Conservation (phyloP, 805 yeast genomes). For the Ogataea polymorpha region DNA sequence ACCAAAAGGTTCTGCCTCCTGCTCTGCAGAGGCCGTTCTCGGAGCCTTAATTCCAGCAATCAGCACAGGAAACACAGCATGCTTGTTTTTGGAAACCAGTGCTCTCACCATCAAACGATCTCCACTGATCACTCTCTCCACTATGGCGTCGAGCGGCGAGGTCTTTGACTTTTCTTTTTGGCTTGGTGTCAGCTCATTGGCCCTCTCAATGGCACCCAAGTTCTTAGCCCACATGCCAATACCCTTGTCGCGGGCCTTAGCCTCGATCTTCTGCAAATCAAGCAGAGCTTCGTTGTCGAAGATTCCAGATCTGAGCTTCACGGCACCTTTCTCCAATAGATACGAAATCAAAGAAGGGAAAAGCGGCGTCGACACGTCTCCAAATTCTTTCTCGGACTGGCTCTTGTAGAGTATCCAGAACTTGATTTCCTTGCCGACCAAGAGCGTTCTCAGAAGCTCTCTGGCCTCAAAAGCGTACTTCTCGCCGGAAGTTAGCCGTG, state of each 20-base stretch:
- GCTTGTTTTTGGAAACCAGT: slow-evolving; percentile 44
- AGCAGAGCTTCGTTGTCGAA: slow-evolving; percentile 41
- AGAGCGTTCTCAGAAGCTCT: slow-evolving; percentile 57
- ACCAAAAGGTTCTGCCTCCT: slow-evolving; percentile 55
- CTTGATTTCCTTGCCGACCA: slow-evolving; percentile 63
- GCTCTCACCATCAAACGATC: slow-evolving; percentile 69
- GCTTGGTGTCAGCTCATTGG: slow-evolving; percentile 30
- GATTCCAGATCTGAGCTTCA: slow-evolving; percentile 56
- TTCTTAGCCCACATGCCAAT: slow-evolving; percentile 53
- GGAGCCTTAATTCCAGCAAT: slow-evolving; percentile 77
- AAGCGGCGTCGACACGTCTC: slow-evolving; percentile 64
- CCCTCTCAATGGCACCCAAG: slow-evolving; percentile 24
- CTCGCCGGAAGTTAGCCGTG: slow-evolving; percentile 45
- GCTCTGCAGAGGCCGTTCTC: slow-evolving; percentile 51
- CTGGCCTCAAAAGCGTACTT: slow-evolving; percentile 53
- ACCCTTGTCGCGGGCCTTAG: slow-evolving; percentile 48
- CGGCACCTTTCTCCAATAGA: slow-evolving; percentile 56
- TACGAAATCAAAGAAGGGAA: slow-evolving; percentile 57
- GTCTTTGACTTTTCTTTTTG: slow-evolving; percentile 36
- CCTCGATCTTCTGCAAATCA: slow-evolving; percentile 40
- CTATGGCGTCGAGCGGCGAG: slow-evolving; percentile 52
- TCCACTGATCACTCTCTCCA: slow-evolving; percentile 76
- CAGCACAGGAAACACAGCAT: slow-evolving; percentile 55
- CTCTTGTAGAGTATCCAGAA: slow-evolving; percentile 55
- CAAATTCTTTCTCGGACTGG: slow-evolving; percentile 61